Base-by-base conservation (phyloP, 495 filamentous ascomycete species). In the Hypoxylon lienhwacheense region DNA sequence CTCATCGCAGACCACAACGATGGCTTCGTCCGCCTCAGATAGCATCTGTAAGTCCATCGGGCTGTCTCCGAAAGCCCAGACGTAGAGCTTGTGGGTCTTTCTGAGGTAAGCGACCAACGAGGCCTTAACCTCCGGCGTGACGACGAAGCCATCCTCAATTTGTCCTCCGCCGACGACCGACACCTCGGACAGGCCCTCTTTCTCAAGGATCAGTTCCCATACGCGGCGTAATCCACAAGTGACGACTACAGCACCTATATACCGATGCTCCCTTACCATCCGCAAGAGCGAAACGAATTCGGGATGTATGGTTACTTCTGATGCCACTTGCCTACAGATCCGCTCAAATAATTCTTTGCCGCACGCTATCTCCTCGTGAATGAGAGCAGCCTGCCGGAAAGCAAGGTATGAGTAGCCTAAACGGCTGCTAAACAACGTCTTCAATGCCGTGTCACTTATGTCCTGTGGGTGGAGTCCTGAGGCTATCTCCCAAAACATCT, bases 51-150 rank as follows among this genome's bases (percentile, higher is more conserved):
- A 20, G 62, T 87, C 85, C 22, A 85, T 47, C 0, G 73, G 73
- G 61, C 83, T 82, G 55, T 86, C 83, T 45, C 85, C 83, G 59
- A 87, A 83, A 0, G 82, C 84, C 66, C 75, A 81, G 16, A 84
- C 77, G 35, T 75, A 67, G 19, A 73, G 31, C 0, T 69, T 7
- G 46, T 77, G 53, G 7, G 6, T 5, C 4, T 63, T 22, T 46
- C 65, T 62, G 19, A 86, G 60, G 43, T 56, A 70, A 12, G 28
- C 46, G 1, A 83, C 78, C 34, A 86, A 14, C 6, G 50, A 65
- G 3, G 61, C 72, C 66, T 87, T 89, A 21, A 82, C 65, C 6
- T 51, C 61, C 14, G 74, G 65, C 8, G 77, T 85, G 25, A 87
- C 68, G 33, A 87, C 71, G 36, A 76, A 65, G 0, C 61, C 71